Base-by-base conservation (phyloP, 2,329 filamentous ascomycete genomes). In the Fonsecaea monophora region DNA sequence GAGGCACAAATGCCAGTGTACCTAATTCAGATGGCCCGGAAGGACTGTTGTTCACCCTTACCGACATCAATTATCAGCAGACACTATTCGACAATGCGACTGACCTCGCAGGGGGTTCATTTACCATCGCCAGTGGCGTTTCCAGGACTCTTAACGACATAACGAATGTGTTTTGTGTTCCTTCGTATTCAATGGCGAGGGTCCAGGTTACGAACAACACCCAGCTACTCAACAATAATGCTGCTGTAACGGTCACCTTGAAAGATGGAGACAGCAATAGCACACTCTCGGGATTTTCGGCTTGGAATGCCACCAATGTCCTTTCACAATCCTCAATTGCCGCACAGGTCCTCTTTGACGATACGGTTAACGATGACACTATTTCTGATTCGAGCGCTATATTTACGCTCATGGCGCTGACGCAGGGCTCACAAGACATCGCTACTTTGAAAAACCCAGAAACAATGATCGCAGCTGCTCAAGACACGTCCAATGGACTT, bases 241-340 rank as follows among this genome's bases (percentile, higher is more conserved):
- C 68, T 15, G 71, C 62, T 34, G 62, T 70, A 10, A 64, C 67
- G 18, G 38, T 71, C 18, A 45, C 55, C 18, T 54, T 65, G 13
- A 59, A 74, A 37, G 73, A 74, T 57, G 74, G 73, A 25, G 69
- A 71, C 35, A 72, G 70, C 42, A 74, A 74, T 63, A 74, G 74
- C 64, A 77, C 74, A 10, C 68, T 77, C 45, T 45, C 65, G 56
- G 67, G 34, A 12, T 74, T 75, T 66, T 71, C 71, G 15, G 42
- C 60, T 34, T 70, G 70, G 64, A 71, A 72, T 50, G 62, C 70
- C n/a, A 72, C 69, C 40, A 66, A 37, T 38, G 66, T 71, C 32
- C 62, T 70, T 55, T 38, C 61, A 40, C 68, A 67, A 45, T 60
- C 68, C 7, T 67, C 66, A 8, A 58, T 59, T 15, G 53, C 59